Percentiles rank a stretch among this genome's conserved stretches.
Conservation (phyloP, 108 stramenopile genomes). For the Pseudonitzschia delicatissima region DNA sequence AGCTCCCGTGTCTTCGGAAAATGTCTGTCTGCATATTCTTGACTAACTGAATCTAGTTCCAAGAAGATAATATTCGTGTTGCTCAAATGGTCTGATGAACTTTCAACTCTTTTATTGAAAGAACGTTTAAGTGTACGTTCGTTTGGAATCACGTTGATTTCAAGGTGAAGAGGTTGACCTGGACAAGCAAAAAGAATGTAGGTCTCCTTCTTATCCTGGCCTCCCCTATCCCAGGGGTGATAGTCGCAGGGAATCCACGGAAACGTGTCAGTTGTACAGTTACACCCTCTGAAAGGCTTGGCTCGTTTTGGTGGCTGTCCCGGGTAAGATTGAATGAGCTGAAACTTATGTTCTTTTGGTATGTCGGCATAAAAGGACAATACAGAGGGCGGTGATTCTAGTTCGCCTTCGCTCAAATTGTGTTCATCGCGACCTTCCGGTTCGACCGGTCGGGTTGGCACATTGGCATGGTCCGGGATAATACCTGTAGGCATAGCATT, state of each 20-base stretch:
- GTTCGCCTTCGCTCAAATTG: neutral
- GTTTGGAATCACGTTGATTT: constrained; percentile 25
- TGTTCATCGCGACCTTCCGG: neutral
- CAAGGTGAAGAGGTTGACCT: constrained; percentile 26
- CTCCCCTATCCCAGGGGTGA: constrained; percentile 23
- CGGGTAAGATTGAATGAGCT: neutral
- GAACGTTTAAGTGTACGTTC: constrained; percentile 5
- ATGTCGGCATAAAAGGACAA: constrained; percentile 62
- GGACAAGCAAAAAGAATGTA: constrained; percentile 28
- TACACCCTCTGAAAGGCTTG: constrained; percentile 12
- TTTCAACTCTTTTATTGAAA: neutral
- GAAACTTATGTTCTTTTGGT: constrained; percentile 29
- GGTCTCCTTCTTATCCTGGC: neutral
- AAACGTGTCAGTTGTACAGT: constrained; percentile 20
- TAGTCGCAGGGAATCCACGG: constrained; percentile 21
- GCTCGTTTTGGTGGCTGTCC: neutral
- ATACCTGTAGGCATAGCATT: too few relatives aligned
- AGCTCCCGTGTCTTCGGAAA: constrained; percentile 44
- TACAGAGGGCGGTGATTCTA: constrained; percentile 35
- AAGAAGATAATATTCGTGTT: constrained; percentile 42
- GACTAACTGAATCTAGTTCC: constrained; percentile 53
- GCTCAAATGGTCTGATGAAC: neutral
- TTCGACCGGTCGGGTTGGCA: too few relatives aligned
- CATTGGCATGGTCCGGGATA: too few relatives aligned
- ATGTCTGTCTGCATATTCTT: constrained; percentile 42